Evolutionary conservation across 768 basidiomycete species (phyloP), one percentile per base, ranked within the genome.

Genomic region (Podaxis sp.): DNA sequence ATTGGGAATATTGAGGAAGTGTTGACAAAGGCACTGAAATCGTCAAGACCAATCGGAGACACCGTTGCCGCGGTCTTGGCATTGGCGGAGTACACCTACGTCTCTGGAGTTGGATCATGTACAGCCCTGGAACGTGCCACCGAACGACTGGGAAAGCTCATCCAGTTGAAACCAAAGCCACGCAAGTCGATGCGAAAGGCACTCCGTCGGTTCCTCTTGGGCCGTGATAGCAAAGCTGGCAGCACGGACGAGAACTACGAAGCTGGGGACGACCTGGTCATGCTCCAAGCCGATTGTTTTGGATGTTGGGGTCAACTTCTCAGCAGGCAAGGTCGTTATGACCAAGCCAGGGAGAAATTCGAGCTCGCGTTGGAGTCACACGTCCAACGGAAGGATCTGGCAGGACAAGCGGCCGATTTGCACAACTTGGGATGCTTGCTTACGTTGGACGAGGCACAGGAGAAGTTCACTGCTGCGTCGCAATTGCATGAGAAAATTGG

Each of bases 261-360:
- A 24, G 59, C 22, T 22, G 49, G 38, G 6, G 17, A 48, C 46
- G 59, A 51, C 26, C 49, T 60, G 3, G 15, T 65, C 6, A 67
- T 64, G 33, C 64, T 73, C 12, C 70, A 62, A 22, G 73, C 66
- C 0, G 70, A 73, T 64, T 71, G 71, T 52, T 55, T 71, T 2
- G 73, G 73, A 4, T 72, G 72, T 62, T 65, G 65, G 66, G 73
- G 72, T 3, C 73, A 74, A 59, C 33, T 74, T 6, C 64, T 71
- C 2, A 68, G 68, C 46, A 60, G 69, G 2, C 69, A 71, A 61
- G 65, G 36, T 3, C 54, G 65, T 26, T 67, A 69, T 41, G 59
- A 64, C 1, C 65, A 69, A 54, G 72, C 73, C 0, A 51, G 67
- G 59, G 65, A 67, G 24, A 71, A 67, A 48, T 68, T 73, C 37